phyloP scores from a whole-genome alignment of 805 yeast species.

The Lipomyces kockii region DNA sequence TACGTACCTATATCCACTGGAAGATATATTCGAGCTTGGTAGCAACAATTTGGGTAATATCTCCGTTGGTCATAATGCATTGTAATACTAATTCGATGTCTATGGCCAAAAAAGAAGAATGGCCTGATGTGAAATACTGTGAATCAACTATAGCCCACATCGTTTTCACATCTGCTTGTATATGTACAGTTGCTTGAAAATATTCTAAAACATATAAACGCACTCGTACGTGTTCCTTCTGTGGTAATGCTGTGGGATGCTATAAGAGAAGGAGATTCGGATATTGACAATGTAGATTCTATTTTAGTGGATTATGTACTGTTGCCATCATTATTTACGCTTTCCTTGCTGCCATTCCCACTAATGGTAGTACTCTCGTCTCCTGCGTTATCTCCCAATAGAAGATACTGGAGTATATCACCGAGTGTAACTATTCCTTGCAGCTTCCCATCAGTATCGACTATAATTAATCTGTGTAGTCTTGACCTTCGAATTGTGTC shows the following conservation, averaged over 20 bases:
- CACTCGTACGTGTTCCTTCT: neutral
- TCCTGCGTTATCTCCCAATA: constrained; percentile 57
- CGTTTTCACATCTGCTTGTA: neutral
- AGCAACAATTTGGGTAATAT: neutral
- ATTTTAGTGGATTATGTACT: neutral
- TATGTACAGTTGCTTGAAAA: neutral
- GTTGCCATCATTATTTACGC: neutral
- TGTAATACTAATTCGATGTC: too few species aligned
- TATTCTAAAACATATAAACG: neutral
- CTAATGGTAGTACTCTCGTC: neutral
- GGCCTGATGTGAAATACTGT: too few species aligned
- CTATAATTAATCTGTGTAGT: constrained; percentile 88
- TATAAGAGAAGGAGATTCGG: neutral
- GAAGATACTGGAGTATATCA: constrained; percentile 83
- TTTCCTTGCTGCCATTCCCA: constrained; percentile 2
- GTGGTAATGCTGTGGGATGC: neutral
- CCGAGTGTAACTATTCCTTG: constrained; percentile 87
- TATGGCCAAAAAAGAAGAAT: too few species aligned
- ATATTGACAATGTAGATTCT: too few species aligned
- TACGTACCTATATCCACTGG: too few species aligned
- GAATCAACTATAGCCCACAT: neutral
- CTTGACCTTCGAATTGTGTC: constrained; percentile 91
- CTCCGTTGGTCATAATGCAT: neutral
- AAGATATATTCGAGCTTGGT: neutral
- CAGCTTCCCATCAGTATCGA: constrained; percentile 69